phyloP scores from a whole-genome alignment of 371 early-diverging fungal species.

The Coelomomyces lativittatus region DNA sequence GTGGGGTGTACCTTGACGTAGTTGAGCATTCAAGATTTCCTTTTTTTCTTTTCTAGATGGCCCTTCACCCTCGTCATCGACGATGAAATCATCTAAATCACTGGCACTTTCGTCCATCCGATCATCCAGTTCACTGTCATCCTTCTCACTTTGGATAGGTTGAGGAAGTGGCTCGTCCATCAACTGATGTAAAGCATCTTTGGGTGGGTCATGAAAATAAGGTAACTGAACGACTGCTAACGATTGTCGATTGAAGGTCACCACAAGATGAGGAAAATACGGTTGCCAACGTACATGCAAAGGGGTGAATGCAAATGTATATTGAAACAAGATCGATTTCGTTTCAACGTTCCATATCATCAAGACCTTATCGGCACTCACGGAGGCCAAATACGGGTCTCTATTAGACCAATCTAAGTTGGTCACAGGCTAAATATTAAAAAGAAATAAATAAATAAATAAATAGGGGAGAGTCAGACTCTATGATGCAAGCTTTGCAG shows the following conservation, averaged over 20 bases:
- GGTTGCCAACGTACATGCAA: background rate
- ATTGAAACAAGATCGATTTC: slow-evolving; percentile 5
- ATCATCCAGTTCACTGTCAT: slow-evolving; percentile 3
- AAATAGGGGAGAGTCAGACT: too few relatives aligned
- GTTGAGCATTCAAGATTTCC: slow-evolving; percentile 3
- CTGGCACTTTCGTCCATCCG: slow-evolving; percentile 8
- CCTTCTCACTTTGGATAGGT: slow-evolving; percentile 4
- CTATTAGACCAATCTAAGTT: too few relatives aligned
- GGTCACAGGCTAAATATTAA: too few relatives aligned
- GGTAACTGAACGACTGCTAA: background rate
- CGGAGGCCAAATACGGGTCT: background rate
- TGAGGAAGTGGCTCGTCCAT: background rate
- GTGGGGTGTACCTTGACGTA: too few relatives aligned
- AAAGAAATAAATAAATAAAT: too few relatives aligned
- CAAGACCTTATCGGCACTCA: background rate
- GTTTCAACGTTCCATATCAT: background rate
- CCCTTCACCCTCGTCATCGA: slow-evolving; percentile 52
- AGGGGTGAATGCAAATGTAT: background rate
- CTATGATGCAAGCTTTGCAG: too few relatives aligned
- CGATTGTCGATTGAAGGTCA: background rate
- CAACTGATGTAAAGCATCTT: background rate
- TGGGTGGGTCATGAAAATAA: background rate
- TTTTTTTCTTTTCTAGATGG: slow-evolving; percentile 4
- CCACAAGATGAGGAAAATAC: background rate
- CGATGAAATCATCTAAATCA: slow-evolving; percentile 50